These are phyloP conservation scores for Heterobasidion annosum DNA, from an alignment of 1,284 basidiomycete species.

Conservation along the genomic window DNA sequence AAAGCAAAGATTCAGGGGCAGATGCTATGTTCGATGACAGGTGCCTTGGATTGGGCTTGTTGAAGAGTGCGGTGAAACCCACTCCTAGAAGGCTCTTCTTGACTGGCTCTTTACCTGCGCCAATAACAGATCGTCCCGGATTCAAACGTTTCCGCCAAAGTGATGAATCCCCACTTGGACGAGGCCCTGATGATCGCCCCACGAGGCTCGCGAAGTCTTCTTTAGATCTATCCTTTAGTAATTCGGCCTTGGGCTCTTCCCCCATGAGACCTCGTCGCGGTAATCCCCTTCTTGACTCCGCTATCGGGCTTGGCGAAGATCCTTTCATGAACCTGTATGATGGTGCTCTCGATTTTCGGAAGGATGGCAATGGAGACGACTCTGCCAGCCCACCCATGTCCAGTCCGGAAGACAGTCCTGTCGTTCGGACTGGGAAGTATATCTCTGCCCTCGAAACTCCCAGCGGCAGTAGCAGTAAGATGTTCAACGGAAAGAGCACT, in stretches of 20 bases:
- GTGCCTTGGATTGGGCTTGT: slow-evolving; percentile 2
- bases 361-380: slow-evolving; percentile 4
- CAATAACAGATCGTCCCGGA: slow-evolving; percentile 16
- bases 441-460: slow-evolving; percentile 22
- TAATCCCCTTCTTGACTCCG: neutral
- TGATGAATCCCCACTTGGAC: slow-evolving; percentile 17
- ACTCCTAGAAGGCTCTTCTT: slow-evolving; percentile 20
- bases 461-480: slow-evolving; percentile 24
- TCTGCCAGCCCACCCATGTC: slow-evolving; percentile 24
- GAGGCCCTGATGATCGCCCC: slow-evolving; percentile 6
- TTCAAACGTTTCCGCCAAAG: slow-evolving; percentile 11
- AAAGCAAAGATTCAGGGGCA: slow-evolving; percentile 8
- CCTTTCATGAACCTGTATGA: slow-evolving; percentile 23
- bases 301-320: slow-evolving; percentile 19
- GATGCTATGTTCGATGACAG: slow-evolving; percentile 8
- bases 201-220: slow-evolving; percentile 3
- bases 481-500: slow-evolving; percentile 4
- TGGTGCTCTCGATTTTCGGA: slow-evolving; percentile 13
- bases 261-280: neutral
- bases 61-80: slow-evolving; percentile 10
- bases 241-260: slow-evolving; percentile 13
- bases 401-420: slow-evolving; percentile 48
- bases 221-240: slow-evolving; percentile 5
- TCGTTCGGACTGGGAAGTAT: slow-evolving; percentile 34
- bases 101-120: slow-evolving; percentile 15